Base-by-base conservation (phyloP, 371 early-diverging fungal genomes). In the Synchytrium microbalum region DNA sequence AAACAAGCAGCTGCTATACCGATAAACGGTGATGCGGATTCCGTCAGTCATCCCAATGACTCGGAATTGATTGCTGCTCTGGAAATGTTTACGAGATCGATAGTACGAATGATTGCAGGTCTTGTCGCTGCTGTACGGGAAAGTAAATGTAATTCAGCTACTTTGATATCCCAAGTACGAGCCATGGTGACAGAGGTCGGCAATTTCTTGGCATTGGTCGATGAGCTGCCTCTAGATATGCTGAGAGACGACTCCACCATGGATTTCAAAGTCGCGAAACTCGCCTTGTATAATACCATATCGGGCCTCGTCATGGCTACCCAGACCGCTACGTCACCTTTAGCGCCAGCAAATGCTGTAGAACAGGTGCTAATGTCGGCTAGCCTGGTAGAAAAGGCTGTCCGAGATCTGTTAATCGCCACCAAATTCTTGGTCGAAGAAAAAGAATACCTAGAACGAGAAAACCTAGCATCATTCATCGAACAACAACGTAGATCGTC, bases 101-200 rank as follows among this genome's bases (percentile, higher is more conserved):
- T 74, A 25, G 65, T 72, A 51, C 54, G 51, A 26, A 60, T 62
- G 54, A 69, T 75, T 16, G 72, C 73, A 0, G 31, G 54, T 13
- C 64, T 75, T 13, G 71, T 73, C 26, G 62, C 58, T 16, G 13
- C 64, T 23, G 70, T 71, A 51, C 64, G 67, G 32, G 53, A 54
- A 53, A 60, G 60, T 32, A 52, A 51, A 38, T 54, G 64, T 1
- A 63, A 69, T 31, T 64, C 67, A 1, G 57, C 60, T 14, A 64
- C 29, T 1, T 55, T 77, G 38, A 65, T 77, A 24, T 67, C 67
- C 16, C 64, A 67, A 52, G 75, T 73, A 32, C 59, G 72, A n/a
- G 64, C 52, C 23, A 64, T 69, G 16, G 80, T 80, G 25, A 75
- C 68, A n/a, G 70, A 71, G 32, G 74, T 80, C 19, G 81, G 81